Percentiles rank a stretch among this genome's conserved stretches.
These are phyloP conservation scores for Pseudisothecium myosuroides DNA, from an alignment of 225 moss, liverwort and hornwort genomes.

Conservation along the genomic window DNA sequence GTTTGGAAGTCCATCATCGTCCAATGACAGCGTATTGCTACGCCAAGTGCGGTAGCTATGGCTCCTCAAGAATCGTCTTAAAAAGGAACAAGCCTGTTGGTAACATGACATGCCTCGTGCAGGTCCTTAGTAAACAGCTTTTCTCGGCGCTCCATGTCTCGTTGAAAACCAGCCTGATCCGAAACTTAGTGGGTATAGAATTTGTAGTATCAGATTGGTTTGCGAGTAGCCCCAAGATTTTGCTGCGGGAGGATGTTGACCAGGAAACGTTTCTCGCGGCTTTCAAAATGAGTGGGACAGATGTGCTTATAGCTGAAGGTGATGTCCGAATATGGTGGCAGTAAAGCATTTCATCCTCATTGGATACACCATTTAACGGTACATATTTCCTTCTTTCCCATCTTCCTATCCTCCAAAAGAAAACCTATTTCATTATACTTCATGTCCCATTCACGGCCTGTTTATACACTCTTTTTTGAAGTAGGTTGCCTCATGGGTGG, in stretches of 20 bases:
- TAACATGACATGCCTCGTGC: constrained; percentile 3
- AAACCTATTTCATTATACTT: background rate
- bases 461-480: background rate
- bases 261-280: constrained; percentile 3
- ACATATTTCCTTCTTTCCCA: background rate
- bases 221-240: constrained; percentile 1
- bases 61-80: constrained; percentile 14
- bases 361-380: background rate
- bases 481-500: background rate
- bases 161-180: constrained; percentile 4
- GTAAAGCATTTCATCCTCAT: background rate
- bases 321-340: constrained; percentile 34
- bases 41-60: constrained; percentile 7
- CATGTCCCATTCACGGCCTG: background rate
- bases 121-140: constrained; percentile 14
- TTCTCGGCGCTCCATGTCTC: constrained; percentile 21
- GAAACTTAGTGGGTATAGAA: constrained; percentile 16
- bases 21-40: constrained; percentile 8
- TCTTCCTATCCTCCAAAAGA: background rate
- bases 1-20: background rate
- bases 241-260: constrained; percentile 3
- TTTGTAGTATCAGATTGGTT: constrained; percentile 29
- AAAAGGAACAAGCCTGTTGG: constrained; percentile 5
- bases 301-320: constrained; percentile 28
- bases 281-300: constrained; percentile 3